Percentiles rank a stretch among this genome's conserved stretches.
Conservation (phyloP, 306 rosid genomes). For the Casuarina cunninghamiana region DNA sequence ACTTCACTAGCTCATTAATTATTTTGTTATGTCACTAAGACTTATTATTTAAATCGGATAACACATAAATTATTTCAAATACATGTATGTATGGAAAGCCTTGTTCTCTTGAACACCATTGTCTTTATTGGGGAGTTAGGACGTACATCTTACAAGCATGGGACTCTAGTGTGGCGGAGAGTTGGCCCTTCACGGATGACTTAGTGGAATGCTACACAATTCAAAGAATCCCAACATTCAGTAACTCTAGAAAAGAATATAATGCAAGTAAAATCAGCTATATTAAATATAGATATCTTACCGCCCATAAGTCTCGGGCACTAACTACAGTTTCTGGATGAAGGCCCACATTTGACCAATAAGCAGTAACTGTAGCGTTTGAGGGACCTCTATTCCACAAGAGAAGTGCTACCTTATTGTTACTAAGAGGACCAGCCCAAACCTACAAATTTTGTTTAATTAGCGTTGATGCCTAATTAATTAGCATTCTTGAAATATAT, state of each 20-base stretch:
- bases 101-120: not conserved
- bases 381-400: slow-evolving; percentile 68
- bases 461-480: not conserved
- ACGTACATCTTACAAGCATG: slow-evolving; percentile 77
- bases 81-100: not conserved
- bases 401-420: slow-evolving; percentile 47
- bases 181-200: slow-evolving; percentile 30
- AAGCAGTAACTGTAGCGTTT: slow-evolving; percentile 48
- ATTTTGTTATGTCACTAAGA: too few species aligned
- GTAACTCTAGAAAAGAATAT: not conserved
- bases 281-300: slow-evolving; percentile 28
- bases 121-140: slow-evolving; percentile 38
- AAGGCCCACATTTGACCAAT: slow-evolving; percentile 65
- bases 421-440: slow-evolving; percentile 75
- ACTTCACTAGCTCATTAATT: too few species aligned
- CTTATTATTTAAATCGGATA: too few species aligned
- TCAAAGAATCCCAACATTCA: not conserved
- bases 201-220: slow-evolving; percentile 59
- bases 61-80: too few species aligned
- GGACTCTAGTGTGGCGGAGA: slow-evolving; percentile 49
- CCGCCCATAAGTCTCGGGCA: slow-evolving; percentile 75
- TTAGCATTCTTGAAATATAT: not conserved
- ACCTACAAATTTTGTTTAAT: slow-evolving; percentile 42
- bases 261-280: too few species aligned
- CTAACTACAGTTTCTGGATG: slow-evolving; percentile 32